Evolutionary conservation across 2,329 filamentous ascomycete genomes (phyloP).

Genomic region (Sclerotinia subarctica): DNA sequence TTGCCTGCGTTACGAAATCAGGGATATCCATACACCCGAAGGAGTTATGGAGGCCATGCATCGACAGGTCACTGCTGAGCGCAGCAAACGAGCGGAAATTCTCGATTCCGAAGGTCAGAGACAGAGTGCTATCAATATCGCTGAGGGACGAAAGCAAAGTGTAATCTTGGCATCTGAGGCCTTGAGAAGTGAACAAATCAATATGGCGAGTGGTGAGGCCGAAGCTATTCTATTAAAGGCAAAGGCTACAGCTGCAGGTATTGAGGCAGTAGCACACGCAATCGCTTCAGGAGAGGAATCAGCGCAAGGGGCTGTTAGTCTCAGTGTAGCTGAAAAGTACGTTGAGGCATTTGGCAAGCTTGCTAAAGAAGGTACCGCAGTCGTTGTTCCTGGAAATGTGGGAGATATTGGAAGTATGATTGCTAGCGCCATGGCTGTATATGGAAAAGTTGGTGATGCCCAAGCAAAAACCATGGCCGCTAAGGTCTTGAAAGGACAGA

Average conservation of each 20-base stretch:
- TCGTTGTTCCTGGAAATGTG: conserved; percentile 95
- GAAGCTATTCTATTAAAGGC: conserved; percentile 89
- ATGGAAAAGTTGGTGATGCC: conserved; percentile 83
- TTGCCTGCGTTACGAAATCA: conserved; percentile 94
- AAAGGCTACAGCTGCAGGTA: conserved; percentile 78
- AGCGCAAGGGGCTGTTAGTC: conserved; percentile 79
- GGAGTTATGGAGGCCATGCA: conserved; percentile 98
- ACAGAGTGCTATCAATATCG: conserved; percentile 97
- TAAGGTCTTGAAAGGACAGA: conserved; percentile 45
- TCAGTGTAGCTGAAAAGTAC: conserved; percentile 95
- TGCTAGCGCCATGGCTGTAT: conserved; percentile 90
- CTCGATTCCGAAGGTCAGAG: conserved; percentile 95
- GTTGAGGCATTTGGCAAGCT: conserved; percentile 91
- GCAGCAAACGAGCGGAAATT: conserved; percentile 96
- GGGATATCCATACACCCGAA: conserved; percentile 93
- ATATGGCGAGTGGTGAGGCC: conserved; percentile 86
- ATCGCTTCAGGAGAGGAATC: conserved; percentile 70
- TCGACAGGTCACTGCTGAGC: conserved; percentile 93
- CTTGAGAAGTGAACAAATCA: conserved; percentile 85
- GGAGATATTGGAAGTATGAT: conserved; percentile 97
- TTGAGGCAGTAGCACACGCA: conserved; percentile 76
- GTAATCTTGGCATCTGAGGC: conserved; percentile 96
- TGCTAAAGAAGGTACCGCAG: conserved; percentile 90
- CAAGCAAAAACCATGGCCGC: conserved; percentile 67
- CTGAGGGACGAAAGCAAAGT: conserved; percentile 94